Evolutionary conservation across 495 filamentous ascomycete genomes (phyloP).

Genomic region (Xanthoparmelia taractica): DNA sequence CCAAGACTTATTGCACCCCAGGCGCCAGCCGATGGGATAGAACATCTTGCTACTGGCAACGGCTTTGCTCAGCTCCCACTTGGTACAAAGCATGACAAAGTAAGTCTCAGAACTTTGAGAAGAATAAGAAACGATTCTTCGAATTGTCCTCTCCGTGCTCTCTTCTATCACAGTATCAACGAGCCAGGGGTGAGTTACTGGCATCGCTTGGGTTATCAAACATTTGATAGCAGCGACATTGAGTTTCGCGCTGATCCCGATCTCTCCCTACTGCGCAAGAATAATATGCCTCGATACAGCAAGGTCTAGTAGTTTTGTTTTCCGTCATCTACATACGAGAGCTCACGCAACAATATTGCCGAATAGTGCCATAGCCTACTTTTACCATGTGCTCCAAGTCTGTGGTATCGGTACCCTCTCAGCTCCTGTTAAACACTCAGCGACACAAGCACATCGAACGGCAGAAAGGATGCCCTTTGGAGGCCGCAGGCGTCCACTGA

Average conservation of each 20-base stretch:
- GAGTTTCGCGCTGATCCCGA: not conserved
- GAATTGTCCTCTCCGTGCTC: not conserved
- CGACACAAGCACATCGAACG: not conserved
- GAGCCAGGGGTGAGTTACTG: not conserved
- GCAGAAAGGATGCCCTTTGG: not conserved
- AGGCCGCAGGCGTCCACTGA: not conserved
- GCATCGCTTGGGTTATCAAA: not conserved
- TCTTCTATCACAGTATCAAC: not conserved
- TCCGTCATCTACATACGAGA: not conserved
- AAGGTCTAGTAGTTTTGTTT: not conserved
- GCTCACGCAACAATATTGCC: not conserved
- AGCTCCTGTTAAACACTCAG: not conserved
- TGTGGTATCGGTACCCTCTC: not conserved
- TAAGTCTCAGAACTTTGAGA: not conserved
- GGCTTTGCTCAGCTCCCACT: not conserved
- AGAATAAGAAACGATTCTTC: not conserved
- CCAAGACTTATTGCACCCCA: no score
- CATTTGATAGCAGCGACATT: not conserved
- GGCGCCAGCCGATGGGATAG: no score
- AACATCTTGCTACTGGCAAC: not conserved
- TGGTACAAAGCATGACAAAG: not conserved
- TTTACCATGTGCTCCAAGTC: not conserved
- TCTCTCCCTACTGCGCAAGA: not conserved
- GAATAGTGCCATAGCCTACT: not conserved
- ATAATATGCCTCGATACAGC: not conserved